Percentiles rank a stretch among this genome's conserved stretches.
These are phyloP conservation scores for Pleurotus citrinopileatus DNA, from an alignment of 768 basidiomycete genomes.

Conservation along the genomic window DNA sequence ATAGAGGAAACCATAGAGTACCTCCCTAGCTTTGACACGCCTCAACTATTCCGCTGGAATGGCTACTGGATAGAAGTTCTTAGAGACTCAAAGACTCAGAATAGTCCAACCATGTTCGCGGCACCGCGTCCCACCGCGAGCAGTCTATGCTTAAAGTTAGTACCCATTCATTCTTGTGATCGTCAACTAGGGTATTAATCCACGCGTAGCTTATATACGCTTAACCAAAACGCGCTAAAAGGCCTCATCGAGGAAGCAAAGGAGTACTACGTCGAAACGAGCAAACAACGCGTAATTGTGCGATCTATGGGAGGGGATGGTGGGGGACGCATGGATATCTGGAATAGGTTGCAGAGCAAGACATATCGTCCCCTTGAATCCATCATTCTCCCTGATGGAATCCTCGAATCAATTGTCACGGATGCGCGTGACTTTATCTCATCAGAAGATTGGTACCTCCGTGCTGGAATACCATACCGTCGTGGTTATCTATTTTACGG, in stretches of 20 bases:
- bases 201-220: not conserved
- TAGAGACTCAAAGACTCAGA: conserved; percentile 10
- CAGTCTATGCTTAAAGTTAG: not conserved
- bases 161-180: not conserved
- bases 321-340: conserved; percentile 16
- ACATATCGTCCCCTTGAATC: conserved; percentile 48
- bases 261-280: conserved; percentile 1
- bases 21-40: conserved; percentile 35
- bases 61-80: conserved; percentile 40
- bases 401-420: conserved; percentile 42
- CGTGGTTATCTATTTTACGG: conserved; percentile 58
- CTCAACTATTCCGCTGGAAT: conserved; percentile 43
- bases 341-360: conserved; percentile 47
- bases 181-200: not conserved
- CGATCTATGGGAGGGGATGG: not conserved
- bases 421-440: conserved; percentile 53
- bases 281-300: conserved; percentile 5
- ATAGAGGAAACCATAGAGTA: conserved; percentile 35
- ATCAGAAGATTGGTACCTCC: conserved; percentile 55
- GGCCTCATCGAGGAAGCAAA: conserved; percentile 2
- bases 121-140: not conserved
- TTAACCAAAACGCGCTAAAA: not conserved
- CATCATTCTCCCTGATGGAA: conserved; percentile 47
- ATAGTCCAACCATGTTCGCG: not conserved
- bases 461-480: conserved; percentile 55